Evolutionary conservation across 768 basidiomycete species (phyloP).

Genomic region (Agrocybe chaxingu): DNA sequence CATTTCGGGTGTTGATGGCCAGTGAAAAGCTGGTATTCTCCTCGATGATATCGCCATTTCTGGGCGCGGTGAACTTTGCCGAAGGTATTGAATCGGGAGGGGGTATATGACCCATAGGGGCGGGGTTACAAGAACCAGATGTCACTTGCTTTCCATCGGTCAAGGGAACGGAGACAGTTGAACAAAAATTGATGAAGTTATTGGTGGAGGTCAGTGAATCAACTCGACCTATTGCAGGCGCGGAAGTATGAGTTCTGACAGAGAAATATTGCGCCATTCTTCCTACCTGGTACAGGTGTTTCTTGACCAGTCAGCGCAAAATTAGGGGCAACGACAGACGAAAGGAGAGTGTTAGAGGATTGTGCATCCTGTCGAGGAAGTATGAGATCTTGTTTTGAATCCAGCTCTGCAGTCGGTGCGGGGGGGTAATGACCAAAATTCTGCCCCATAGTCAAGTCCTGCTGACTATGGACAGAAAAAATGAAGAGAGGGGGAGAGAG

Average conservation of each 20-base stretch:
- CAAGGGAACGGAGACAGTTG: constrained; percentile 43
- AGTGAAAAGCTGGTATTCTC: constrained; percentile 42
- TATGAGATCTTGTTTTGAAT: not conserved
- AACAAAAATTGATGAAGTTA: constrained; percentile 51
- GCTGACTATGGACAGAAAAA: no score
- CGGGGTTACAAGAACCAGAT: constrained; percentile 9
- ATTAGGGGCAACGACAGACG: constrained; percentile 23
- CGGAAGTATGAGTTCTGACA: not conserved
- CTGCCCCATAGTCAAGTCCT: no score
- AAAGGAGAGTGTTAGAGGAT: constrained; percentile 14
- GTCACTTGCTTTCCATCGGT: constrained; percentile 41
- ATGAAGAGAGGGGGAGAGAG: no score
- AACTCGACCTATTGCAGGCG: constrained; percentile 31
- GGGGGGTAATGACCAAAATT: no score
- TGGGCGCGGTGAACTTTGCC: constrained; percentile 32
- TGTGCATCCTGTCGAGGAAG: not conserved
- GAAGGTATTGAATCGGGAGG: constrained; percentile 37
- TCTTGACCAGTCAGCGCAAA: constrained; percentile 26
- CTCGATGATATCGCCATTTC: constrained; percentile 35
- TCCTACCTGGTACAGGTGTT: constrained; percentile 10
- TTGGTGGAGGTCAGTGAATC: constrained; percentile 42
- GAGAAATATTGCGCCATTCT: not conserved
- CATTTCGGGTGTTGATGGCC: constrained; percentile 29
- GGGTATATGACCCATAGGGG: constrained; percentile 43
- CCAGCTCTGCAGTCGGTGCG: not conserved